These are phyloP conservation scores for Plasmodium reichenowi DNA, from an alignment of 169 alveolate genomes.

Conservation along the genomic window DNA sequence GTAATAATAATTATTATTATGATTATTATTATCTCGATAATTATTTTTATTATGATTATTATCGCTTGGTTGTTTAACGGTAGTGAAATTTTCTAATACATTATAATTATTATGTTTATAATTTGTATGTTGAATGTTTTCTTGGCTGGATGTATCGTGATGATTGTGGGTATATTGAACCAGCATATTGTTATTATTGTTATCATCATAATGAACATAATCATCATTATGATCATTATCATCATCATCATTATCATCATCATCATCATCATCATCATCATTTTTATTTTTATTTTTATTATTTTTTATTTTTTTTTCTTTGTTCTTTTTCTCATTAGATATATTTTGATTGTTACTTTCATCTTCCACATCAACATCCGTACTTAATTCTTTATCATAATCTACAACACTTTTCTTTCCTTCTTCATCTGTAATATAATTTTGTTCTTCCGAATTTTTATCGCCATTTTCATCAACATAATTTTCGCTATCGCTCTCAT, in stretches of 20 bases:
- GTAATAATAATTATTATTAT: too few relatives aligned
- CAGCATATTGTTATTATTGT: too few relatives aligned
- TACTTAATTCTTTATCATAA: neutral
- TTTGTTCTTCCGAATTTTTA: neutral
- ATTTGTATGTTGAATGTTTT: too few relatives aligned
- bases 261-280: neutral
- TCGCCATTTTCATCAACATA: neutral
- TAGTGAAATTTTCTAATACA: neutral
- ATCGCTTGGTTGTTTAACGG: neutral
- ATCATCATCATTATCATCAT: too few relatives aligned
- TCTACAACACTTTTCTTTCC: neutral
- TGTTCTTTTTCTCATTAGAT: neutral
- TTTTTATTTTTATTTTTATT: too few relatives aligned
- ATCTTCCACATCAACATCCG: neutral
- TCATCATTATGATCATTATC: too few relatives aligned
- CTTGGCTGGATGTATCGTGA: too few relatives aligned
- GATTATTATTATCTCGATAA: neutral
- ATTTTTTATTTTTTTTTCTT: neutral
- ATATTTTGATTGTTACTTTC: neutral
- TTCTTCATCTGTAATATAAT: neutral
- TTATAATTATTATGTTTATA: too few relatives aligned
- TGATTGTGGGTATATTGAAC: too few relatives aligned
- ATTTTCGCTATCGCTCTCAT: constrained; percentile 13
- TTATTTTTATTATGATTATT: neutral
- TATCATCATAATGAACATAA: too few relatives aligned